Conservation (phyloP, 148 eudicot species). For the Silene conica region DNA sequence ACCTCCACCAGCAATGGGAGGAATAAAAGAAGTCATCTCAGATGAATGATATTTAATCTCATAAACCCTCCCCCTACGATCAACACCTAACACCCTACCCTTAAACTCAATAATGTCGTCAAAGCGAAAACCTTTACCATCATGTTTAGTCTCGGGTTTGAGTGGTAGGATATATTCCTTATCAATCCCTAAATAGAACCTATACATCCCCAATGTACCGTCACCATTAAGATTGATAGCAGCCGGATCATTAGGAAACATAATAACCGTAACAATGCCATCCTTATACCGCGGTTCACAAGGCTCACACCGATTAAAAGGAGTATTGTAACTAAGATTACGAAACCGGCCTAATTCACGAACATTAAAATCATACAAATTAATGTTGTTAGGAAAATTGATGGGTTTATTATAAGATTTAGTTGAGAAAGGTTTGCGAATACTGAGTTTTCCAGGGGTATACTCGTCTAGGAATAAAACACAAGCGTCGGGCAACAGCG, state of each 20-base stretch:
- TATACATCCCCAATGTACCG: slow-evolving; percentile 17
- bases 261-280: slow-evolving; percentile 5
- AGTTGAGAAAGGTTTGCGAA: neutral
- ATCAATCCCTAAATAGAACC: neutral
- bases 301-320: neutral
- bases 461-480: slow-evolving; percentile 12
- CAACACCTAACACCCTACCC: slow-evolving; percentile 11
- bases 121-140: slow-evolving; percentile 16
- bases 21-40: neutral
- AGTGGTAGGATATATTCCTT: too few relatives aligned
- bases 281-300: neutral
- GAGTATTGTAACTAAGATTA: neutral
- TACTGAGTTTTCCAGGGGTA: neutral
- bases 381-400: neutral
- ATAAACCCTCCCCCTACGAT: slow-evolving; percentile 19
- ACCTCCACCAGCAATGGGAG: neutral
- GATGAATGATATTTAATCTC: neutral
- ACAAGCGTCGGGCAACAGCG: neutral
- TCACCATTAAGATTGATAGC: neutral
- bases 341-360: slow-evolving; percentile 16
- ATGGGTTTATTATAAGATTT: neutral
- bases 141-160: slow-evolving; percentile 10
- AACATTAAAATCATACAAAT: neutral
- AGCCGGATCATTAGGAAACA: neutral
- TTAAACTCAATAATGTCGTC: slow-evolving; percentile 23